Evolutionary conservation across 2,329 filamentous ascomycete genomes (phyloP).

Genomic region (Cryphonectria parasitica): DNA sequence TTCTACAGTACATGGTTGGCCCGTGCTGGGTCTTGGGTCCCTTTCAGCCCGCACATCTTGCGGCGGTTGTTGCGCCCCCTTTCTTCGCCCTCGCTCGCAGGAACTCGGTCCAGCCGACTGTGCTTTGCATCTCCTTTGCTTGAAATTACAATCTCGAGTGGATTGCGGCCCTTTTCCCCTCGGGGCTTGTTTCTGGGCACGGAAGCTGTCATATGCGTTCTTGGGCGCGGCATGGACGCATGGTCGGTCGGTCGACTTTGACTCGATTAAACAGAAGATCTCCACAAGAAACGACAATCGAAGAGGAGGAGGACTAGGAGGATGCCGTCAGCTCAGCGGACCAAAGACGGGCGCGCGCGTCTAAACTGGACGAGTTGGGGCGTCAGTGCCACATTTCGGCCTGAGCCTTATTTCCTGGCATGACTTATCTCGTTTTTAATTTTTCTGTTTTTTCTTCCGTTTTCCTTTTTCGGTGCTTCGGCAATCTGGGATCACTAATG

Average conservation of each 20-base stretch:
- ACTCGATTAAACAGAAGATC: constrained; percentile 22
- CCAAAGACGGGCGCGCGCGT: constrained; percentile 18
- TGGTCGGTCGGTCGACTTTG: constrained; percentile 12
- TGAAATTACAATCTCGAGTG: constrained; percentile 21
- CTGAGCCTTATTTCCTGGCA: constrained; percentile 29
- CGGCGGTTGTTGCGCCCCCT: constrained; percentile 16
- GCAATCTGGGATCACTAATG: constrained; percentile 39
- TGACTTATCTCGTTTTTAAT: not conserved
- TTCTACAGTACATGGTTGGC: not conserved
- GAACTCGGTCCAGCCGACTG: constrained; percentile 19
- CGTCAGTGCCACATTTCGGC: constrained; percentile 26
- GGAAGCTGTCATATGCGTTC: constrained; percentile 20
- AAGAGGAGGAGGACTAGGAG: not conserved
- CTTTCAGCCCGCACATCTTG: constrained; percentile 13
- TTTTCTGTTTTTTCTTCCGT: not conserved
- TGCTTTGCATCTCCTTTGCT: not conserved
- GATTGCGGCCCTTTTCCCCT: constrained; percentile 11
- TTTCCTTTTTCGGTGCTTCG: constrained; percentile 30
- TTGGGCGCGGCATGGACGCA: constrained; percentile 15
- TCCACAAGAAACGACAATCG: constrained; percentile 25
- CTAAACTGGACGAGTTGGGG: constrained; percentile 16
- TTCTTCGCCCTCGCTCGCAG: constrained; percentile 9
- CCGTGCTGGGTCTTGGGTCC: constrained; percentile 6
- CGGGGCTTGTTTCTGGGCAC: constrained; percentile 25
- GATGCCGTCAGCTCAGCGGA: constrained; percentile 3